Base-by-base conservation (phyloP, 2,329 filamentous ascomycete genomes). In the Fusarium oligoseptatum region DNA sequence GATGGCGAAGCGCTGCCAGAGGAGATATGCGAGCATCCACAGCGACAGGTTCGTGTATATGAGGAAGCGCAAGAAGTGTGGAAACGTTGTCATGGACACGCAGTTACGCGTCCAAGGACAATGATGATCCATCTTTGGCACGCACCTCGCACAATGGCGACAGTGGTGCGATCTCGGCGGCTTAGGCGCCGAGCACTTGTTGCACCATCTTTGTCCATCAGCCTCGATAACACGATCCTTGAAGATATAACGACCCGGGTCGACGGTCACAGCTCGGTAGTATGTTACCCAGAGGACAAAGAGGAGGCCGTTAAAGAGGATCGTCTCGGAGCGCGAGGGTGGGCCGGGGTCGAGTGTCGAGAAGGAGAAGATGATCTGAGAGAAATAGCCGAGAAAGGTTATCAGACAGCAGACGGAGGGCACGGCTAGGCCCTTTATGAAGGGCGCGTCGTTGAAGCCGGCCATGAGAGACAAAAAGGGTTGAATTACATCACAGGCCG, bases 21-120 rank as follows among this genome's bases (percentile, higher is more conserved):
- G 84, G 52, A 93, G 87, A 75, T 85, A 86, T 63, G 87, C 85
- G 7, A 96, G 87, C 64, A 83, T 82, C 84, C 91, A 91, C 75
- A 94, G 90, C 2, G 92, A 86, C 15, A 88, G 69, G 78, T 93
- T 92, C 29, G 93, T 87, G 80, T 91, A 95, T 72, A 91, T 80
- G 50, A 97, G 86, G 84, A 97, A 96, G 77, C 94, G 93, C 56
- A 95, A 74, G 82, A 97, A 97, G 84, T 96, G 92, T 9, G 94
- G 94, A 78, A 95, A 94, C 1, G 93, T 95, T 70, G 91, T 92
- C 82, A 95, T 89, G 14, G 93, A 95, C 63, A 97, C 93, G 84
- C 94, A 97, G 83, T 95, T 96, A 70, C 84, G 86, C 4, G 93
- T 96, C 94, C 94, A 97, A 3, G 94, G 93, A 80, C 94, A 97